These are phyloP conservation scores for Linum tenue DNA, from an alignment of 345 rosid genomes.

Conservation along the genomic window DNA sequence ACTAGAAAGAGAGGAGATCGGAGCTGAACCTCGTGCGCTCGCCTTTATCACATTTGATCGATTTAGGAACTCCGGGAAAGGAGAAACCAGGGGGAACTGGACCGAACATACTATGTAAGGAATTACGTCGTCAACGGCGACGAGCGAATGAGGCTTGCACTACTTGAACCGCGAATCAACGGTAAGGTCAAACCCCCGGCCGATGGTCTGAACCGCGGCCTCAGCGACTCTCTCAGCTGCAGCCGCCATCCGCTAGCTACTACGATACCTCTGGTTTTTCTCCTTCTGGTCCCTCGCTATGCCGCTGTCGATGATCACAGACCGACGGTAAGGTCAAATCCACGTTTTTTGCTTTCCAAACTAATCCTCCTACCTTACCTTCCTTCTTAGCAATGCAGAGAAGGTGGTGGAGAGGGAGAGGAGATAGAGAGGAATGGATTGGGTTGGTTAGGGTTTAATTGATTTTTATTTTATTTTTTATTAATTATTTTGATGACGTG, in stretches of 20 bases:
- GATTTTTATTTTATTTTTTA: no score
- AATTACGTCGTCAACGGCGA: slow-evolving; percentile 11
- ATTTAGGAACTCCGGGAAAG: slow-evolving; percentile 15
- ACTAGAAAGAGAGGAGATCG: slow-evolving; percentile 28
- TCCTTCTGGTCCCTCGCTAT: no score
- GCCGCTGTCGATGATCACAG: no score
- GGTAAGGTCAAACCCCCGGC: slow-evolving; percentile 22
- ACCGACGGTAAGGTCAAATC: no score
- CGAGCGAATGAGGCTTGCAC: slow-evolving; percentile 16
- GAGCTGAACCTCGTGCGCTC: slow-evolving; percentile 23
- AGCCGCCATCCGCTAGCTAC: not conserved
- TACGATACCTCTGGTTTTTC: not conserved
- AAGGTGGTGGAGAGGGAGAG: no score
- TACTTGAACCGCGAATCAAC: slow-evolving; percentile 21
- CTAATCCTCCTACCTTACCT: no score
- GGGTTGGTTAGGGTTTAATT: no score
- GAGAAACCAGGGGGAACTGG: slow-evolving; percentile 30
- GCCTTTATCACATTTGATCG: slow-evolving; percentile 27
- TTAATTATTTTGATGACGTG: no score
- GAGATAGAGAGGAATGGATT: no score
- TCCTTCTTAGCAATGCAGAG: no score
- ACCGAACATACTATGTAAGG: slow-evolving; percentile 9
- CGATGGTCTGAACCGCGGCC: slow-evolving; percentile 21
- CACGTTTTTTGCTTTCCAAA: no score
- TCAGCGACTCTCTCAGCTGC: slow-evolving; percentile 19